Conservation (phyloP, 139 green algal genomes). For the Volvox reticuliferus region DNA sequence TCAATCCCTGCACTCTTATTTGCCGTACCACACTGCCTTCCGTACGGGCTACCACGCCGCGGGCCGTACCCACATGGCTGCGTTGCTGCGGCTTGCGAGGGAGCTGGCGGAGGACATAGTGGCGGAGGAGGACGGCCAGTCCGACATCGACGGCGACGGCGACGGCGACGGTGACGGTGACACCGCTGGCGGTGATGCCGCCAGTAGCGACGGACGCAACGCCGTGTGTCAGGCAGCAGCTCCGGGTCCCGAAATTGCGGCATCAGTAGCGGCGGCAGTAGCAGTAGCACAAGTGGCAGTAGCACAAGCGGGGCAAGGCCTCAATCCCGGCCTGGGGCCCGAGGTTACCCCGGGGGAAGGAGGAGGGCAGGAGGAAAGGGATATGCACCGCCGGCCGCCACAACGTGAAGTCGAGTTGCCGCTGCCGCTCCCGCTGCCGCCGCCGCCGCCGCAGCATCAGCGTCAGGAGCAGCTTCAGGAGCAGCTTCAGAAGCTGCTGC, state of each 20-base stretch:
- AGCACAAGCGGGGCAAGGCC: too few relatives aligned
- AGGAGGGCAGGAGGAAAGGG: too few relatives aligned
- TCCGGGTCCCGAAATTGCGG: too few relatives aligned
- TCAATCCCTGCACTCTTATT: neutral
- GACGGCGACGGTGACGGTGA: too few relatives aligned
- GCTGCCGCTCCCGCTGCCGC: neutral
- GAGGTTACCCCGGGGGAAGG: too few relatives aligned
- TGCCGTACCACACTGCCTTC: constrained; percentile 36
- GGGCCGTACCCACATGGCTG: neutral
- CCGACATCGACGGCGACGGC: neutral
- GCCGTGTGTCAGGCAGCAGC: too few relatives aligned
- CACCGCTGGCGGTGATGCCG: neutral
- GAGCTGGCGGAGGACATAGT: neutral
- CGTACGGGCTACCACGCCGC: neutral
- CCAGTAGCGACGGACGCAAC: neutral
- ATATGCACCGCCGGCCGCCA: too few relatives aligned
- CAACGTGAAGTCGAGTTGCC: too few relatives aligned
- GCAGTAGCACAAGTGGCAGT: neutral
- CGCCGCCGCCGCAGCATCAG: neutral
- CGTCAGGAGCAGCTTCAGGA: neutral
- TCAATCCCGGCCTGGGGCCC: too few relatives aligned
- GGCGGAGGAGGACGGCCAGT: neutral
- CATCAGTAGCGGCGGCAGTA: too few relatives aligned
- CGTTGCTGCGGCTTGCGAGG: neutral
- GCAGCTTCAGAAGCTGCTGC: neutral